Evolutionary conservation across 2,329 filamentous ascomycete species (phyloP).

Genomic region (Cercospora sojina): DNA sequence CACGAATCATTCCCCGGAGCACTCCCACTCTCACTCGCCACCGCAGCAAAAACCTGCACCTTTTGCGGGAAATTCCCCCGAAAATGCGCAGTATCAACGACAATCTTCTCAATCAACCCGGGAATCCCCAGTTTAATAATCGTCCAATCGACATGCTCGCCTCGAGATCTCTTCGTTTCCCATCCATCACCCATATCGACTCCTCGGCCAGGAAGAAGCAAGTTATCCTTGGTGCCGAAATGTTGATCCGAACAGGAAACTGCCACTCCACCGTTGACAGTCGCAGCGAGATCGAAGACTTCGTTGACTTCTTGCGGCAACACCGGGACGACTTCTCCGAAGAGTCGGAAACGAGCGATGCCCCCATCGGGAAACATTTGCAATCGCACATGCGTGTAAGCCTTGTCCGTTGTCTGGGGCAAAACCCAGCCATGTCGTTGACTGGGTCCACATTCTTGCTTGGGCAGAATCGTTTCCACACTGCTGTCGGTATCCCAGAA

Average conservation of each 20-base stretch:
- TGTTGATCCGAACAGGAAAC: constrained; percentile 78
- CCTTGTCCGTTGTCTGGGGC: constrained; percentile 55
- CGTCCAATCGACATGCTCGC: constrained; percentile 77
- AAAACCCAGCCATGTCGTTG: constrained; percentile 74
- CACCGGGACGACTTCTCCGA: constrained; percentile 72
- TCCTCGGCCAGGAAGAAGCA: constrained; percentile 74
- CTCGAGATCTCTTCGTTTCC: constrained; percentile 76
- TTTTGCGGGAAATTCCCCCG: constrained; percentile 80
- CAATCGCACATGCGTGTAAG: constrained; percentile 75
- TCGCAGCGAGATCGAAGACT: constrained; percentile 73
- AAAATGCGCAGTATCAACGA: constrained; percentile 81
- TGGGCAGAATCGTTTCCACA: constrained; percentile 54
- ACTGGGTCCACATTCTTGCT: constrained; percentile 70
- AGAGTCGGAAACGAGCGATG: constrained; percentile 76
- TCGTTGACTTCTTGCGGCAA: constrained; percentile 66
- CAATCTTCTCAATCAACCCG: constrained; percentile 63
- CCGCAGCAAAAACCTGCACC: constrained; percentile 64
- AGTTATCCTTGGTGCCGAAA: constrained; percentile 77
- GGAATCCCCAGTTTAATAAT: constrained; percentile 70
- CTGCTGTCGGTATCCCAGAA: constrained; percentile 60
- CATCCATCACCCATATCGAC: constrained; percentile 87
- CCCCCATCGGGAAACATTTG: constrained; percentile 87
- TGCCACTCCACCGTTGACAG: constrained; percentile 75
- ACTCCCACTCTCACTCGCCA: constrained; percentile 51
- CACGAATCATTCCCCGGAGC: constrained; percentile 56